Conservation (phyloP, 1,139 yeast genomes). For the Geotrichum australiense region DNA sequence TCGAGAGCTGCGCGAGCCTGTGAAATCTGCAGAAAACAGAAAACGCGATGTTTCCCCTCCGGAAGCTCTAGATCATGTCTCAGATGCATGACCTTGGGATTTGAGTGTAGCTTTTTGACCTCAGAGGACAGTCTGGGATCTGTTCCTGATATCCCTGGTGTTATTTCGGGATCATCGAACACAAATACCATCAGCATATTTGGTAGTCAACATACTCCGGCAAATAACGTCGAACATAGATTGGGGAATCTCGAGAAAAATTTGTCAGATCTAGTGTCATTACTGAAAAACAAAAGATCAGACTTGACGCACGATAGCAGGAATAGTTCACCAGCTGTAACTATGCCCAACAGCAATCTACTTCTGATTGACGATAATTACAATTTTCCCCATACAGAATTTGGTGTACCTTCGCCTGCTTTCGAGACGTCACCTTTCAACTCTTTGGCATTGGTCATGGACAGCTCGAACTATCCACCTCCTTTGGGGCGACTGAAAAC, state of each 20-base stretch:
- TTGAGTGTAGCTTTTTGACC: conserved; percentile 45
- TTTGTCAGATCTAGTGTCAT: conserved; percentile 4
- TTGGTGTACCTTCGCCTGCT: conserved; percentile 40
- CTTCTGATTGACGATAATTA: background rate
- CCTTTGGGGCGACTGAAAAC: conserved; percentile 42
- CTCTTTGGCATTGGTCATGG: conserved; percentile 38
- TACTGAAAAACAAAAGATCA: conserved; percentile 1
- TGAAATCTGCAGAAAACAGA: conserved; percentile 51
- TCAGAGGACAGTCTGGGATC: conserved; percentile 14
- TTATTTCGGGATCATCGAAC: background rate
- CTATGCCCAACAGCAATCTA: no score
- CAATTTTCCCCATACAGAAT: conserved; percentile 24
- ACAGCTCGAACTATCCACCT: conserved; percentile 36
- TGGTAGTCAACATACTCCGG: no score
- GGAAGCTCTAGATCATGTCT: conserved; percentile 45
- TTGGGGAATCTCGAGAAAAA: conserved; percentile 1
- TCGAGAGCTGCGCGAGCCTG: conserved; percentile 46
- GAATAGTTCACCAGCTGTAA: background rate
- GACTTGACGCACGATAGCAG: background rate
- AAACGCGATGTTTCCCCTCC: conserved; percentile 55
- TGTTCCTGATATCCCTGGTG: conserved; percentile 7
- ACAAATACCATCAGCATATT: no score
- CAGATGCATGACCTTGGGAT: conserved; percentile 47
- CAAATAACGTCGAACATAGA: no score
- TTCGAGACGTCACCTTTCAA: conserved; percentile 47